A percentile compares a stretch with the other conserved stretches of the same genome.
Evolutionary conservation across 108 stramenopile genomes (phyloP).

Genomic region (Pseudonitzschia multiseries): DNA sequence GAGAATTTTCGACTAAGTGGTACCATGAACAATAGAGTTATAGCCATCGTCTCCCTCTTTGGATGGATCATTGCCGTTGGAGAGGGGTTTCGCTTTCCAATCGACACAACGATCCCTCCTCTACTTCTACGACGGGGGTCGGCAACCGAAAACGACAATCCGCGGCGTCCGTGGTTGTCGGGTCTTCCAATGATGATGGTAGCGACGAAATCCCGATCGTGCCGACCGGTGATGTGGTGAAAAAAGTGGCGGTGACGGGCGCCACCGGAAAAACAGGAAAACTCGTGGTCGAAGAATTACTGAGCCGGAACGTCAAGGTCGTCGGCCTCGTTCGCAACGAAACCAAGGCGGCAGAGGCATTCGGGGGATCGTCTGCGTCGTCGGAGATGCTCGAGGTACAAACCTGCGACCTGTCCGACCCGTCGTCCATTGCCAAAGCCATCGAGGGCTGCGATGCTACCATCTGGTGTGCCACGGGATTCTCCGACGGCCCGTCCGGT

Average conservation of each 20-base stretch:
- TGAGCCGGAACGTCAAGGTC: conserved; percentile 51
- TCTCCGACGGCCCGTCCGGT: conserved; percentile 21
- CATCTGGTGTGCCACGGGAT: conserved; percentile 88
- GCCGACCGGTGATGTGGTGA: conserved; percentile 26
- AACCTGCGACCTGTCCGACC: conserved; percentile 48
- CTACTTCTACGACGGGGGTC: too few relatives aligned
- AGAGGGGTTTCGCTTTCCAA: neutral
- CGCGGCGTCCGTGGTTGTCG: neutral
- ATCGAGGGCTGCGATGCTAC: conserved; percentile 60
- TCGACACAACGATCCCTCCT: too few relatives aligned
- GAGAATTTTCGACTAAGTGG: too few relatives aligned
- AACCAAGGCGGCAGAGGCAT: conserved; percentile 45
- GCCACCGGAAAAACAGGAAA: conserved; percentile 79
- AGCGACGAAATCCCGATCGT: neutral
- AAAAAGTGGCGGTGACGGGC: conserved; percentile 72
- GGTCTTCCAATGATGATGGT: neutral
- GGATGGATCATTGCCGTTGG: neutral
- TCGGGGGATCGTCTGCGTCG: conserved; percentile 12
- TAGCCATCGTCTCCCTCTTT: neutral
- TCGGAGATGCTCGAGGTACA: conserved; percentile 43
- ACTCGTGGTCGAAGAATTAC: conserved; percentile 67
- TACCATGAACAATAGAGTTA: neutral
- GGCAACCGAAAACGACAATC: neutral
- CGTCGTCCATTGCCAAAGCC: conserved; percentile 37
- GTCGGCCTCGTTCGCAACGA: conserved; percentile 66